A percentile compares a stretch with the other conserved stretches of the same genome.
These are phyloP conservation scores for Bothia castanella DNA, from an alignment of 1,284 basidiomycete genomes.

Conservation along the genomic window DNA sequence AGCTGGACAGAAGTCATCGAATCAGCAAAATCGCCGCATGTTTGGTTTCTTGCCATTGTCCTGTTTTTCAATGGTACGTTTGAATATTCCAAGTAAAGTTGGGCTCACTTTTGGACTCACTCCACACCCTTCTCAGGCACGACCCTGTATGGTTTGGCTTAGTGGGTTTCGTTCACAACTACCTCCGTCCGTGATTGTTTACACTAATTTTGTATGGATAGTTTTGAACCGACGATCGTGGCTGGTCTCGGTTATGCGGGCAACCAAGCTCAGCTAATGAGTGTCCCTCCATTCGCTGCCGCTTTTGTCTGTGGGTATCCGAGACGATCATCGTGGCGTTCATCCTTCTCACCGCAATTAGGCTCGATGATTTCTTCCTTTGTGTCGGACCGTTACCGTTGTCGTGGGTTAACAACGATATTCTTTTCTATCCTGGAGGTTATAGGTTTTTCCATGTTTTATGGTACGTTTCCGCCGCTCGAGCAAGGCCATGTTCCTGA, in stretches of 20 bases:
- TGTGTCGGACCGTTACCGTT: slow-evolving; percentile 42
- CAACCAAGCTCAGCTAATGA: slow-evolving; percentile 45
- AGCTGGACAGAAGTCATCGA: slow-evolving; percentile 35
- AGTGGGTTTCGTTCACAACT: slow-evolving; percentile 14
- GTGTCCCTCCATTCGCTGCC: slow-evolving; percentile 45
- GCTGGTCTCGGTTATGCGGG: slow-evolving; percentile 43
- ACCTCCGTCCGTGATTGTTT: neutral
- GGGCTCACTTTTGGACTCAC: slow-evolving; percentile 2
- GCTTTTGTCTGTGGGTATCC: slow-evolving; percentile 41
- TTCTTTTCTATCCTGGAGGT: slow-evolving; percentile 37
- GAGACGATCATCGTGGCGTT: neutral
- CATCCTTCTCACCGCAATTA: slow-evolving; percentile 13
- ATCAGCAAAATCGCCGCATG: slow-evolving; percentile 38
- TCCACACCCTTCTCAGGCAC: slow-evolving; percentile 35
- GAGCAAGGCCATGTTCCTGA: neutral
- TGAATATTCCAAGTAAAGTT: neutral
- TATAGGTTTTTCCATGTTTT: slow-evolving; percentile 48
- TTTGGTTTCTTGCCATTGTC: slow-evolving; percentile 26
- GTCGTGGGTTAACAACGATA: slow-evolving; percentile 40
- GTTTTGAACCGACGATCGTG: slow-evolving; percentile 54
- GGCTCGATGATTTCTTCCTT: slow-evolving; percentile 41
- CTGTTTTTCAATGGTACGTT: slow-evolving; percentile 29
- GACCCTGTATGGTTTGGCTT: slow-evolving; percentile 41
- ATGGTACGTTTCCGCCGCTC: slow-evolving; percentile 32
- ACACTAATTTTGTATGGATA: slow-evolving; percentile 16